A percentile compares a stretch with the other conserved stretches of the same genome.
phyloP scores from a whole-genome alignment of 306 rosid species.

The Nissolia schottii region DNA sequence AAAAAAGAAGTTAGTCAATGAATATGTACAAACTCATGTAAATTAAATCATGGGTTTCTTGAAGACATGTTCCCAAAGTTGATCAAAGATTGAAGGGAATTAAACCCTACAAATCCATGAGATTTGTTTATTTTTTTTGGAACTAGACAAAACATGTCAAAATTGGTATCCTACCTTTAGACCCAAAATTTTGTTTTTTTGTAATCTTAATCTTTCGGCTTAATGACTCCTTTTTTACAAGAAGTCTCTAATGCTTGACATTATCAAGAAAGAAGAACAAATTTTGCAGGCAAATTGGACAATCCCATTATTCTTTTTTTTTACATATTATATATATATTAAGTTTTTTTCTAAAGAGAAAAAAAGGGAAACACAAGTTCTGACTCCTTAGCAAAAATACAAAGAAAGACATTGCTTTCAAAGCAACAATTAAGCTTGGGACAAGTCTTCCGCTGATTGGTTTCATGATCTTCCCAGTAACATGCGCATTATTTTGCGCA shows the following conservation, averaged over 20 bases:
- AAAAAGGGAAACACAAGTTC: neutral
- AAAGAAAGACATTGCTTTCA: constrained; percentile 26
- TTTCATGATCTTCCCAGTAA: neutral
- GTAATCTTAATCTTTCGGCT: neutral
- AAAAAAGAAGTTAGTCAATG: neutral
- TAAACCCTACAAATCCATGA: constrained; percentile 21
- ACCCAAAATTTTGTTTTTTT: neutral
- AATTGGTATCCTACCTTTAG: neutral
- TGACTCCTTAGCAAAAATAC: neutral
- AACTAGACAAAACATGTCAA: constrained; percentile 7
- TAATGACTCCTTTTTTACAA: neutral
- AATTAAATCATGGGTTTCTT: neutral
- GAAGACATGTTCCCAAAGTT: neutral
- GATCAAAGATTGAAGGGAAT: neutral
- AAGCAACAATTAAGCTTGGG: constrained; percentile 27
- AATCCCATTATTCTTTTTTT: constrained; percentile 6
- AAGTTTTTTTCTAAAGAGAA: neutral
- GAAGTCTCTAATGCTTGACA: neutral
- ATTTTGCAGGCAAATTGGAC: constrained; percentile 25
- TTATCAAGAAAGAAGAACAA: neutral
- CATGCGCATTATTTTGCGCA: constrained; percentile 40
- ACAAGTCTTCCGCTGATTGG: neutral
- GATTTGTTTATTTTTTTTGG: neutral
- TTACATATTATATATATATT: neutral
- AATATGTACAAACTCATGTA: neutral